A percentile compares a stretch with the other conserved stretches of the same genome.
phyloP scores from a whole-genome alignment of 1,284 basidiomycete genomes.

The Ceratobasidium sp. region DNA sequence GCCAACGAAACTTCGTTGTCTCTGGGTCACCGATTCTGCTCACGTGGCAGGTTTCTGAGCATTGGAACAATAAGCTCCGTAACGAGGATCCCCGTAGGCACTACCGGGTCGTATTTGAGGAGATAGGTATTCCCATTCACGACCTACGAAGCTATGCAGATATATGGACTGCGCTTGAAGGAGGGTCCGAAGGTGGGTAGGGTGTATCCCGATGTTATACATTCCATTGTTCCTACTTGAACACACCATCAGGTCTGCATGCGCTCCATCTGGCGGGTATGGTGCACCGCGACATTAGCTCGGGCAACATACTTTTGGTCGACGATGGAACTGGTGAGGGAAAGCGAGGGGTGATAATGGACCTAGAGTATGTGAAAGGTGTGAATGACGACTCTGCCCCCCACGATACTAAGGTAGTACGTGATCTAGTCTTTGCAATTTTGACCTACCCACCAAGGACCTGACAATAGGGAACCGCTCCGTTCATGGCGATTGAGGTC shows the following conservation, averaged over 20 bases:
- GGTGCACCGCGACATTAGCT: constrained; percentile 37
- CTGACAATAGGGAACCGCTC: constrained; percentile 16
- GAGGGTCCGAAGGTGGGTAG: constrained; percentile 7
- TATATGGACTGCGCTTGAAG: constrained; percentile 2
- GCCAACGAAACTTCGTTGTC: not conserved
- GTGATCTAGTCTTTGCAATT: not conserved
- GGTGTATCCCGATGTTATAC: not conserved
- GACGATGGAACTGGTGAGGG: not conserved
- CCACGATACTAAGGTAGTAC: constrained; percentile 14
- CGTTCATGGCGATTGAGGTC: constrained; percentile 27
- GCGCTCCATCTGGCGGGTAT: not conserved
- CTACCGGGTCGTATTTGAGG: constrained; percentile 41
- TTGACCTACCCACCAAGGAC: too few relatives aligned
- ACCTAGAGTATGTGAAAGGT: constrained; percentile 21
- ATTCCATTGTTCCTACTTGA: not conserved
- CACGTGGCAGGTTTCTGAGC: not conserved
- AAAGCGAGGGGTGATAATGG: constrained; percentile 22
- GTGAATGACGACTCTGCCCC: not conserved
- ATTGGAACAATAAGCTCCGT: not conserved
- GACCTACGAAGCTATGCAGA: constrained; percentile 15
- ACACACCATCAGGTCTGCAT: not conserved
- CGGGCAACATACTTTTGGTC: constrained; percentile 37
- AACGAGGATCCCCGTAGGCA: not conserved
- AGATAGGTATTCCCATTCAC: constrained; percentile 17
- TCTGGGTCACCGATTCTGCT: not conserved